Percentiles rank a stretch among this genome's conserved stretches.
Evolutionary conservation across 352 stramenopile species (phyloP).

Genomic region (Globisporangium barbulae): DNA sequence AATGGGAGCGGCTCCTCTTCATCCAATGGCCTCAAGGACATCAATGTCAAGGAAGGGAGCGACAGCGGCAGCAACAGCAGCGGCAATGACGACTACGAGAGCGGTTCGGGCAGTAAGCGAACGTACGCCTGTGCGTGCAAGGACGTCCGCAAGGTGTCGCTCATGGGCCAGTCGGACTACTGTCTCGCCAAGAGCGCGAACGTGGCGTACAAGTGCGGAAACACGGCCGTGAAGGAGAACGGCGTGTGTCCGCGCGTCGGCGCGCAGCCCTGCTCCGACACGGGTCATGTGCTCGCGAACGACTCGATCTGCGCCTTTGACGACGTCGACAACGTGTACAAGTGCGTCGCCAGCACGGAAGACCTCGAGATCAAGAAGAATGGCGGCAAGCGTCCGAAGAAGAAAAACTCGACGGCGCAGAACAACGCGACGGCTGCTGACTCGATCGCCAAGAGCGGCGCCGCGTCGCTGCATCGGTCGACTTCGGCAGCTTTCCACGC

Average conservation of each 20-base stretch:
- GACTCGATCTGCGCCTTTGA: constrained; percentile 61
- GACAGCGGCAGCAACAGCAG: constrained; percentile 17
- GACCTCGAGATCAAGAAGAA: constrained; percentile 62
- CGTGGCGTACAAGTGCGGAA: constrained; percentile 67
- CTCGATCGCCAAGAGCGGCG: constrained; percentile 1
- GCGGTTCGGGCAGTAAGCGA: constrained; percentile 25
- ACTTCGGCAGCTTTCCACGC: neutral
- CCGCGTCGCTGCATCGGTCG: neutral
- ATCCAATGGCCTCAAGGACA: neutral
- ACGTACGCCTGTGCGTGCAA: constrained; percentile 47
- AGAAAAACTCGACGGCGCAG: constrained; percentile 18
- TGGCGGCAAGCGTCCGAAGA: constrained; percentile 35
- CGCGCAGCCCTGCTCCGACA: constrained; percentile 52
- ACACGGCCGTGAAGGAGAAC: constrained; percentile 39
- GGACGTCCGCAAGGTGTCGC: constrained; percentile 44
- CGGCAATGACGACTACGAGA: constrained; percentile 19
- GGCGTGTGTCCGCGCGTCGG: constrained; percentile 52
- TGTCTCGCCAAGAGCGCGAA: constrained; percentile 41
- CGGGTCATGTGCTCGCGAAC: constrained; percentile 55
- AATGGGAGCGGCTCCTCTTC: neutral
- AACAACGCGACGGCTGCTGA: constrained; percentile 1
- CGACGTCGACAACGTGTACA: constrained; percentile 62
- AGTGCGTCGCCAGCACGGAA: constrained; percentile 64
- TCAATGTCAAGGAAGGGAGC: neutral
- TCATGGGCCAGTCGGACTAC: constrained; percentile 74